Base-by-base conservation (phyloP, 768 basidiomycete species). In the Pulveroboletus frians region DNA sequence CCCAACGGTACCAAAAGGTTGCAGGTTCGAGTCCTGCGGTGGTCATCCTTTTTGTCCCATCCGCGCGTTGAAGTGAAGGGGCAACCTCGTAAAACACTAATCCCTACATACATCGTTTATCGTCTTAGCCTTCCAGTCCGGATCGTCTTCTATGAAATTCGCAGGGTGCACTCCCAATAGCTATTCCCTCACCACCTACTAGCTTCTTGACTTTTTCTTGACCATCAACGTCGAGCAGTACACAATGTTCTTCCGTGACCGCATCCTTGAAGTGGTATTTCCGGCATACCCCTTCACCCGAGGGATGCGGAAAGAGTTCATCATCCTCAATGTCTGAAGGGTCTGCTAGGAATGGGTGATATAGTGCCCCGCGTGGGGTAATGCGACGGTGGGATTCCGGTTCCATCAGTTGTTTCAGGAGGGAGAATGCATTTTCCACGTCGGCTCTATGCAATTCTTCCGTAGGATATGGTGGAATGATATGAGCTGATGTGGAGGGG, bases 1-100 rank as follows among this genome's bases (percentile, higher is more conserved):
- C 81, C 74, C 56, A 70, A 72, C 69, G 80, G 73, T 55, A 89
- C 86, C 87, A 88, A 87, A 85, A 88, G 88, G 87, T 84, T 89
- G 87, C 86, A 89, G 87, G 88, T 89, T 89, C 87, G 85, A 89
- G 85, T 86, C 87, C 87, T 88, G 87, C 85, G 83, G 85, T 85
- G 83, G 81, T 87, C 85, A 86, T 66, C 4, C 30, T 49, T 35
- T 49, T 48, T 37, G n/a, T 34, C 9, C 34, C 5, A 5, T 15
- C 15, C 18, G 4, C 14, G 8, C 14, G 32, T 15, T 27, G 34
- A 27, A 18, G n/a, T 14, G 21, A 39, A 15, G 20, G 9, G 9
- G 2, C 6, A 40, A 45, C 35, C 13, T 18, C 14, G 20, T 51
- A 39, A 20, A 36, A 53, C 30, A 14, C 26, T 20, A 45, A 41